phyloP scores from a whole-genome alignment of 2,329 filamentous ascomycete genomes.

The Pestalotiopsis sp. region DNA sequence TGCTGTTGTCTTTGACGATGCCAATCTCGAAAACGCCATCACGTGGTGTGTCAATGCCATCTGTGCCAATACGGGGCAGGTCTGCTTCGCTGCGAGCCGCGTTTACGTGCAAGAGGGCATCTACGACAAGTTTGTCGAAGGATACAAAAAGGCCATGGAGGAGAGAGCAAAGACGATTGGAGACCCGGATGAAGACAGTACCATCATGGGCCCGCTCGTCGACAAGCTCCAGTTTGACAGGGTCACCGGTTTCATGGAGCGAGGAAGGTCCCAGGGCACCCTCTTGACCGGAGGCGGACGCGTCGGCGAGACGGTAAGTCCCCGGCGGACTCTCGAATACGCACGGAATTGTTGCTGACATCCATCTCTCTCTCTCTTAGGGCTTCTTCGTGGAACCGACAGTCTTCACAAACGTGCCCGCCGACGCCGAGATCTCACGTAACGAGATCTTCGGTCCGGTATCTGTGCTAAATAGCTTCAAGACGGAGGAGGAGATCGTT shows the following conservation, averaged over 20 bases:
- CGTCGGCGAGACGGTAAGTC: constrained; percentile 23
- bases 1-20: constrained; percentile 66
- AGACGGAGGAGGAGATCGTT: constrained; percentile 58
- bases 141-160: constrained; percentile 63
- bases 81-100: constrained; percentile 74
- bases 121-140: constrained; percentile 62
- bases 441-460: constrained; percentile 64
- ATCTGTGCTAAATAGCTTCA: constrained; percentile 56
- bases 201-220: constrained; percentile 61
- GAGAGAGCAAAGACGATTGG: constrained; percentile 58
- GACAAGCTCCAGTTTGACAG: constrained; percentile 51
- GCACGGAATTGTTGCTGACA: not conserved
- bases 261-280: not conserved
- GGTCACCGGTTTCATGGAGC: constrained; percentile 30
- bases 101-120: constrained; percentile 68
- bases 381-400: constrained; percentile 49
- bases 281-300: not conserved
- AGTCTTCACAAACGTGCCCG: constrained; percentile 45
- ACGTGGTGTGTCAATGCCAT: constrained; percentile 43
- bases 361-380: constrained; percentile 9
- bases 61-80: constrained; percentile 74
- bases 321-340: not conserved
- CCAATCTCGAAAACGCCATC: constrained; percentile 63
- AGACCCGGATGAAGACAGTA: constrained; percentile 60
- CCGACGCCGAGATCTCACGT: constrained; percentile 48